Conservation (phyloP, 2,329 filamentous ascomycete genomes). For the Ceratocystiopsis minuta region DNA sequence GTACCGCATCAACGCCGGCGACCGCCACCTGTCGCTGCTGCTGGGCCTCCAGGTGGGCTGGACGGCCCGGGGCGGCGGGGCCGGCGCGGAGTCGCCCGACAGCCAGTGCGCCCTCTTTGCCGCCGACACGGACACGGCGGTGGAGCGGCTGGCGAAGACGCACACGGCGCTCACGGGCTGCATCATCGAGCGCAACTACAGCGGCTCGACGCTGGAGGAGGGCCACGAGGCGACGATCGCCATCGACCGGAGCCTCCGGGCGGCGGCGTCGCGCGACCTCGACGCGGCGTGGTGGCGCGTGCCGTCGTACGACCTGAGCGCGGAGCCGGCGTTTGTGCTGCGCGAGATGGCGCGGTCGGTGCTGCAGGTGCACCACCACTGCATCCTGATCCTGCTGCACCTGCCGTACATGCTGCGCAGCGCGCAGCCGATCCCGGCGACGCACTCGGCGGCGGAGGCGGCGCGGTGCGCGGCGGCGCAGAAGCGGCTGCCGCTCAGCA, state of each 20-base stretch:
- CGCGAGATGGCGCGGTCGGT: constrained; percentile 20
- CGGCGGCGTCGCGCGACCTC: constrained; percentile 20
- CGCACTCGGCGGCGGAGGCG: neutral
- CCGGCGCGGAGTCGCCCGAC: neutral
- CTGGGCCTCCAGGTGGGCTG: constrained; percentile 29
- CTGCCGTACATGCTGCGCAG: constrained; percentile 32
- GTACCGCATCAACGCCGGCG: constrained; percentile 29
- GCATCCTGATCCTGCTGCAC: constrained; percentile 33
- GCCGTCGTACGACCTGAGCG: constrained; percentile 12
- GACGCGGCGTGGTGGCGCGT: constrained; percentile 30
- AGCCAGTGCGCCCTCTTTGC: neutral
- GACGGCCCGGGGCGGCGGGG: constrained; percentile 15
- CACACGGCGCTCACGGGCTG: constrained; percentile 24
- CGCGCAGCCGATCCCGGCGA: constrained; percentile 7
- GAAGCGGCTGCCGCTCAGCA: constrained; percentile 15
- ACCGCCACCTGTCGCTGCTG: constrained; percentile 32
- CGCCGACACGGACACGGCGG: constrained; percentile 15
- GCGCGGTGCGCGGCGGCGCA: neutral
- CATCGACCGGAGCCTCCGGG: constrained; percentile 29
- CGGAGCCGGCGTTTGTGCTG: constrained; percentile 10
- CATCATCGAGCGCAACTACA: constrained; percentile 32
- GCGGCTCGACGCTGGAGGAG: constrained; percentile 18
- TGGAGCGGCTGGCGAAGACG: constrained; percentile 26
- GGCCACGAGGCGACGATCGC: constrained; percentile 23
- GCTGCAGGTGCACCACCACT: constrained; percentile 31